Evolutionary conservation across 2,329 filamentous ascomycete genomes (phyloP).

Genomic region (Xylaria multiplex): DNA sequence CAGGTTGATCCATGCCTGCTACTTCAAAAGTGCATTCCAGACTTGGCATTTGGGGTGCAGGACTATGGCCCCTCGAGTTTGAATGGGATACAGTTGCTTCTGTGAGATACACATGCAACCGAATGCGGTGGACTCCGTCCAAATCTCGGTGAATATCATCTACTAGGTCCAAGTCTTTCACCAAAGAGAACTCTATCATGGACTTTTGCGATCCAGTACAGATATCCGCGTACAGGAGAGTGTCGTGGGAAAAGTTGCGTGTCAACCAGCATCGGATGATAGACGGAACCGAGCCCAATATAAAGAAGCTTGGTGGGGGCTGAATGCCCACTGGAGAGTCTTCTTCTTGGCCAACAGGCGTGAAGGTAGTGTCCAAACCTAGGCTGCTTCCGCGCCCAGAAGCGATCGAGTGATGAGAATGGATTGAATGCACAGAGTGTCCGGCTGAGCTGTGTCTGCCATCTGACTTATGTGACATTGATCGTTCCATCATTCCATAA

Average conservation of each 20-base stretch:
- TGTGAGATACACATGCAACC: constrained; percentile 85
- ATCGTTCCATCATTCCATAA: constrained; percentile 86
- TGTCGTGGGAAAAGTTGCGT: constrained; percentile 87
- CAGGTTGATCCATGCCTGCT: constrained; percentile 64
- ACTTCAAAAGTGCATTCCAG: constrained; percentile 83
- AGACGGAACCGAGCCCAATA: constrained; percentile 88
- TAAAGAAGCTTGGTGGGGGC: constrained; percentile 84
- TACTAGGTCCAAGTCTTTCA: constrained; percentile 77
- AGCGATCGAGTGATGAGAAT: constrained; percentile 74
- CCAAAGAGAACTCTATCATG: constrained; percentile 77
- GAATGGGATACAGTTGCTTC: constrained; percentile 86
- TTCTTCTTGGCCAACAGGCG: constrained; percentile 69
- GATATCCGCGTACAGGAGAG: constrained; percentile 88
- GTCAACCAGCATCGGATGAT: constrained; percentile 97
- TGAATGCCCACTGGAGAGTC: constrained; percentile 77
- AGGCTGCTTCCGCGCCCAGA: constrained; percentile 89
- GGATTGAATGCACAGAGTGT: constrained; percentile 74
- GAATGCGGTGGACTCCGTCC: constrained; percentile 74
- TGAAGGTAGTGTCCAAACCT: constrained; percentile 79
- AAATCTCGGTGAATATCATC: constrained; percentile 73
- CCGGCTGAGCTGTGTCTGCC: constrained; percentile 94
- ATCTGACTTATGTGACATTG: constrained; percentile 94
- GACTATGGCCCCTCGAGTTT: constrained; percentile 76
- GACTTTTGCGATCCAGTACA: constrained; percentile 93
- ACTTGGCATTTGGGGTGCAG: constrained; percentile 82